Evolutionary conservation across 495 filamentous ascomycete genomes (phyloP).

Genomic region (Venustampulla echinocandica): DNA sequence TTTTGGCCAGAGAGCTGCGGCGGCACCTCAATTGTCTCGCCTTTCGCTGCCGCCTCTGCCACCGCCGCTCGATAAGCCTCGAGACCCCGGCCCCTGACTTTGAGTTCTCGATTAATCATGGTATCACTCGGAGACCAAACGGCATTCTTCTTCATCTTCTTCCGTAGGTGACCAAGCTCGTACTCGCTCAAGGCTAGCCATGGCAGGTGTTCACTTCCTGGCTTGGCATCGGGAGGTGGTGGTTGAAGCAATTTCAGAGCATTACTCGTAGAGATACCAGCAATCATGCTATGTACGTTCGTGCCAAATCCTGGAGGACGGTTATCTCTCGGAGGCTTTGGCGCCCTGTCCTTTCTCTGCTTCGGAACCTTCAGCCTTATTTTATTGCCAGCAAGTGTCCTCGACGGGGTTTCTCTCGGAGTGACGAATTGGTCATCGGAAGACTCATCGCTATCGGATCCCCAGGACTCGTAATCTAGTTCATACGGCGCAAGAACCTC

Average conservation of each 20-base stretch:
- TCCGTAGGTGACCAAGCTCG: constrained; percentile 84
- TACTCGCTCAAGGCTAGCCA: constrained; percentile 87
- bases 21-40: constrained; percentile 47
- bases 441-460: constrained; percentile 34
- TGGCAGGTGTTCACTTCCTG: constrained; percentile 69
- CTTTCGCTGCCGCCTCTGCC: constrained; percentile 55
- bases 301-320: constrained; percentile 40
- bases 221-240: constrained; percentile 65
- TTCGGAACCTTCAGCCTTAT: constrained; percentile 27
- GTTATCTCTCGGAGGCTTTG: constrained; percentile 37
- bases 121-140: constrained; percentile 92
- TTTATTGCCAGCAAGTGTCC: constrained; percentile 2
- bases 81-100: constrained; percentile 63
- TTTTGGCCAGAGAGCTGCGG: constrained; percentile 19
- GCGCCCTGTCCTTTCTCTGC: constrained; percentile 25
- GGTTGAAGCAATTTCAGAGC: constrained; percentile 67
- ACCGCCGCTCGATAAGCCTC: constrained; percentile 66
- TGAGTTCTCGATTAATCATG: constrained; percentile 88
- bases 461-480: constrained; percentile 42
- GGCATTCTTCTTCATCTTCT: constrained; percentile 98
- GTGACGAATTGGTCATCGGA: constrained; percentile 24
- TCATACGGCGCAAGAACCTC: constrained; percentile 52
- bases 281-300: constrained; percentile 44
- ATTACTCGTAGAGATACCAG: constrained; percentile 71
- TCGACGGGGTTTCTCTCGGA: constrained; percentile 7